Evolutionary conservation across 1,284 basidiomycete genomes (phyloP).

Genomic region (Rhodotorula sp.): DNA sequence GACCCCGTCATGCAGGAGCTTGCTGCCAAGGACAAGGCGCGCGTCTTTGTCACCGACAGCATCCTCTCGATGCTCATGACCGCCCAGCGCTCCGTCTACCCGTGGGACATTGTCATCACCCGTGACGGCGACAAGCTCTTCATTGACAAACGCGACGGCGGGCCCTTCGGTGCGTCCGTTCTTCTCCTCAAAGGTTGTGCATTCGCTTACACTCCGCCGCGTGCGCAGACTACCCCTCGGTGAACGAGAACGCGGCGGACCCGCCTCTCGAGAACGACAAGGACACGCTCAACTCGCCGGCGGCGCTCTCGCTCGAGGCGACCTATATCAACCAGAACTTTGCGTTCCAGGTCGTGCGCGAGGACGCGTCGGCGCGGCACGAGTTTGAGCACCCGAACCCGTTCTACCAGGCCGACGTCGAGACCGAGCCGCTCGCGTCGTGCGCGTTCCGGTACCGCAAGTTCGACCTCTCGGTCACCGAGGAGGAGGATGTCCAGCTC

Average conservation of each 20-base stretch:
- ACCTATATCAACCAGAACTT: slow-evolving; percentile 99
- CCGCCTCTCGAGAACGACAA: slow-evolving; percentile 84
- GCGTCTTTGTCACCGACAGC: slow-evolving; percentile 91
- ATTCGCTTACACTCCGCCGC: slow-evolving; percentile 13
- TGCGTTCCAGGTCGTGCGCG: slow-evolving; percentile 89
- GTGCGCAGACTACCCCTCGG: slow-evolving; percentile 77
- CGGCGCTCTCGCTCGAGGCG: slow-evolving; percentile 91
- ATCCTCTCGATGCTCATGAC: slow-evolving; percentile 97
- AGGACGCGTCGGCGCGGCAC: slow-evolving; percentile 61
- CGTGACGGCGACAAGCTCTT: slow-evolving; percentile 91
- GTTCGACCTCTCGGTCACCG: slow-evolving; percentile 86
- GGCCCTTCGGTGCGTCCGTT: slow-evolving; percentile 64
- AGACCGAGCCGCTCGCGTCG: slow-evolving; percentile 90
- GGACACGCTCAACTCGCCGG: slow-evolving; percentile 89
- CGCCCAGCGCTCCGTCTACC: slow-evolving; percentile 90
- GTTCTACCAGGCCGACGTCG: slow-evolving; percentile 85
- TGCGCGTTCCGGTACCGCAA: slow-evolving; percentile 96
- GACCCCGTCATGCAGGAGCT: slow-evolving; percentile 94
- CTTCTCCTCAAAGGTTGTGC: neutral
- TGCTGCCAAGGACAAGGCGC: slow-evolving; percentile 73
- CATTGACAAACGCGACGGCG: slow-evolving; percentile 97
- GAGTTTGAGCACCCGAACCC: slow-evolving; percentile 85
- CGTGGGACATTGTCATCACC: slow-evolving; percentile 97
- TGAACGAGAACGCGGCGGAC: slow-evolving; percentile 98
- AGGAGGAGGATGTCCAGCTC: slow-evolving; percentile 87